A percentile compares a stretch with the other conserved stretches of the same genome.
These are phyloP conservation scores for Coemansia reversa DNA, from an alignment of 192 early-diverging fungal species.

Conservation along the genomic window DNA sequence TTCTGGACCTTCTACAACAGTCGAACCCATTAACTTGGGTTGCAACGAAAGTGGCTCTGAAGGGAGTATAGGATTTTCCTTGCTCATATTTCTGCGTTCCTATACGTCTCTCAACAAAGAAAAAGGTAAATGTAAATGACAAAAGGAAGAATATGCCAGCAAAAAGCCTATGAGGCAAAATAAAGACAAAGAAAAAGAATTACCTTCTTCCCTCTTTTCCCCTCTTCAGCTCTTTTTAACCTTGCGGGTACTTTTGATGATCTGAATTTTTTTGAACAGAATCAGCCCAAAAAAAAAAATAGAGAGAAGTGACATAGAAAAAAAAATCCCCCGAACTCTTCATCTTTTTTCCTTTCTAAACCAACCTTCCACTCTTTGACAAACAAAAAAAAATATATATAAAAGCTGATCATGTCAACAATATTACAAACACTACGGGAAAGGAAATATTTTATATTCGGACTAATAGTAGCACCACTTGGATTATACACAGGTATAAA, in stretches of 20 bases:
- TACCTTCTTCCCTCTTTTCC: slow-evolving; percentile 1
- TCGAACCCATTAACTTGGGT: slow-evolving; percentile 32
- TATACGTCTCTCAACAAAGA: not conserved
- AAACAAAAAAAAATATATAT: not conserved
- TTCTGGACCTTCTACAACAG: slow-evolving; percentile 10
- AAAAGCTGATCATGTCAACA: not conserved
- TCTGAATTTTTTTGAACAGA: not conserved
- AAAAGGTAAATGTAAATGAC: not conserved
- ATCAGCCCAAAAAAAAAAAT: not conserved
- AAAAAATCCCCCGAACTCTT: not conserved
- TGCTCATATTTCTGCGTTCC: slow-evolving; percentile 23
- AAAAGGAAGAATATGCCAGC: not conserved
- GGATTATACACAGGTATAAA: slow-evolving; percentile 41
- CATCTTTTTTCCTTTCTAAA: not conserved
- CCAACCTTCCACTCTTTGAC: not conserved
- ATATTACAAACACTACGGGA: slow-evolving; percentile 17
- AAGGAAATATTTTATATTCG: slow-evolving; percentile 30
- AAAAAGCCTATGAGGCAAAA: not conserved
- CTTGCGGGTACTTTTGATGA: not conserved
- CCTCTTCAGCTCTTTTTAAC: not conserved
- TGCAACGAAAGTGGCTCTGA: slow-evolving; percentile 49
- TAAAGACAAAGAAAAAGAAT: slow-evolving; percentile 2
- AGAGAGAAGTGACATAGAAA: not conserved
- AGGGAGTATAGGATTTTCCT: slow-evolving; percentile 48
- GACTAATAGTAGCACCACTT: slow-evolving; percentile 36